Base-by-base conservation (phyloP, 768 basidiomycete genomes). In the Podaxis sp. region DNA sequence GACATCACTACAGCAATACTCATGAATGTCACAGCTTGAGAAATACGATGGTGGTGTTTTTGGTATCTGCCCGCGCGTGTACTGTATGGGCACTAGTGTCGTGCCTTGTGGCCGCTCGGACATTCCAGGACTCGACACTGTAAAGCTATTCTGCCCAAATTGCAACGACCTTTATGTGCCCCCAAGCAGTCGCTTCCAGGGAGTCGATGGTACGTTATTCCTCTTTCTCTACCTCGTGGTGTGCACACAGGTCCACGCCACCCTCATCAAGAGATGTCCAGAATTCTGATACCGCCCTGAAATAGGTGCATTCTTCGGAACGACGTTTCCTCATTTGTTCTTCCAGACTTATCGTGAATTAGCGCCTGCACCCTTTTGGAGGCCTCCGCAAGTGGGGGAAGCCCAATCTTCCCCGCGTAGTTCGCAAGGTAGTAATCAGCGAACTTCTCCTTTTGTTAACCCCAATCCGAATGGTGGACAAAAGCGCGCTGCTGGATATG, bases 271-370 rank as follows among this genome's bases (percentile, higher is more conserved):
- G 53, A 15, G 37, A 27, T 22, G 47, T 38, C 15, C 41, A 12
- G 22, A 41, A 47, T 52, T 33, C 49, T 55, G 38, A 57, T 22
- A 47, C 41, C 54, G 61, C 58, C 52, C 51, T 65, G 37, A 55
- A 55, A 38, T 55, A 98, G 96, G 96, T 65, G 97, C 97, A 11
- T 99, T 98, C 79, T 99, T 99, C 78, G 97, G 97, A 22, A 98
- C 96, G 0, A 98, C 96, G n/a, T 99, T 99, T 74, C 82, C 96
- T 1, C 95, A 98, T 70, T 82, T 99, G 25, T 96, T 98, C 79
- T 98, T 98, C 83, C 95, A 98, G 72, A 95, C 92, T 65, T 98
- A 96, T 77, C 91, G 93, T 25, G 94, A 96, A 72, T 84, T 96
- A n/a, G 87, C 93, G 8, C 92, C 96, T 0, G 93, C 94, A 25